Conservation (phyloP, 257 asterid species). For the Vinca minor region DNA sequence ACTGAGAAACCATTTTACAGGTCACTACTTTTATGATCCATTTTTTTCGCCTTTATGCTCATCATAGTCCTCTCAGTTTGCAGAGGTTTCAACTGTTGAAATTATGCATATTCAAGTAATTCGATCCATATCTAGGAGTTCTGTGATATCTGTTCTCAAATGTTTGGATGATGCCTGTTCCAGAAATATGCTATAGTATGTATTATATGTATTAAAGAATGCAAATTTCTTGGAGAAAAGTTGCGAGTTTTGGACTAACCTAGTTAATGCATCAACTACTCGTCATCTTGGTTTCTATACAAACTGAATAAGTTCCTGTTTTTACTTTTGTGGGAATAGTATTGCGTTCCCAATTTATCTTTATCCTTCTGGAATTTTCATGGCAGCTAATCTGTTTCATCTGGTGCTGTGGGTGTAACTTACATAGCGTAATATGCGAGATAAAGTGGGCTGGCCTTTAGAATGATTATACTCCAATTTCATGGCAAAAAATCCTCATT, state of each 20-base stretch:
- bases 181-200: background rate
- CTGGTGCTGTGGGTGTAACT: too few relatives aligned
- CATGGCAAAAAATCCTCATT: too few relatives aligned
- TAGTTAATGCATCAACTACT: background rate
- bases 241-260: background rate
- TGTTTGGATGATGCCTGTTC: background rate
- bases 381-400: too few relatives aligned
- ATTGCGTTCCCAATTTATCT: background rate
- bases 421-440: too few relatives aligned
- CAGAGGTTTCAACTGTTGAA: slow-evolving; percentile 60
- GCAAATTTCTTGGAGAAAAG: background rate
- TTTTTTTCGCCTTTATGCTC: slow-evolving; percentile 64
- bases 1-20: background rate
- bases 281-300: background rate
- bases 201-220: slow-evolving; percentile 5
- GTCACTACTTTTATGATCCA: slow-evolving; percentile 17
- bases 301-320: background rate
- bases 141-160: background rate
- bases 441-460: too few relatives aligned
- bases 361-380: background rate
- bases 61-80: slow-evolving; percentile 69
- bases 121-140: slow-evolving; percentile 2
- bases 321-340: background rate
- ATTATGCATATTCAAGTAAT: slow-evolving; percentile 12
- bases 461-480: too few relatives aligned